A percentile compares a stretch with the other conserved stretches of the same genome.
Conservation (phyloP, 2,329 filamentous ascomycete genomes). For the Periconia digitata region DNA sequence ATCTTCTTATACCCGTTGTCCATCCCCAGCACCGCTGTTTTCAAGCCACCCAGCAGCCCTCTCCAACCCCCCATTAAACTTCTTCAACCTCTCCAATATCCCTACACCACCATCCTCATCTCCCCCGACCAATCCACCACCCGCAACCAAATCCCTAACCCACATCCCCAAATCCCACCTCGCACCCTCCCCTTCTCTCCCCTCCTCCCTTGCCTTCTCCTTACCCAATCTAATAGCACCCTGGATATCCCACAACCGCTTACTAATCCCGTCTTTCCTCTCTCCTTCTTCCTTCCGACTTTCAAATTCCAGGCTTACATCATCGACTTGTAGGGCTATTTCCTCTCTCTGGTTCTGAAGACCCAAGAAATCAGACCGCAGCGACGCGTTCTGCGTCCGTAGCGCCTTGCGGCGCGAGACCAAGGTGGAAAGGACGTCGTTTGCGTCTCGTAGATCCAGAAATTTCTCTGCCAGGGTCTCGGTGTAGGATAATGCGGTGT, state of each 20-base stretch:
- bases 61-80: slow-evolving; percentile 39
- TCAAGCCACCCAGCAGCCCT: slow-evolving; percentile 40
- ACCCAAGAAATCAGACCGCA: slow-evolving; percentile 51
- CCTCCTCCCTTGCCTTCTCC: slow-evolving; percentile 30
- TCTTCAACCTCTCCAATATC: slow-evolving; percentile 29
- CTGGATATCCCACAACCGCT: slow-evolving; percentile 39
- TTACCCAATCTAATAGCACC: slow-evolving; percentile 38
- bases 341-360: slow-evolving; percentile 53
- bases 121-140: slow-evolving; percentile 34
- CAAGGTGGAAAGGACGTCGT: slow-evolving; percentile 51
- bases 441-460: slow-evolving; percentile 54
- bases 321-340: slow-evolving; percentile 54
- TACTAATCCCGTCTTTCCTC: slow-evolving; percentile 28
- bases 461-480: slow-evolving; percentile 52
- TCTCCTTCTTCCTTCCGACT: slow-evolving; percentile 30
- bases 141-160: slow-evolving; percentile 27
- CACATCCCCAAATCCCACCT: slow-evolving; percentile 35
- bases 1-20: neutral
- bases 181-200: slow-evolving; percentile 36
- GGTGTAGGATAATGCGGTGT: slow-evolving; percentile 52
- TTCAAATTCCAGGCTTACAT: slow-evolving; percentile 42
- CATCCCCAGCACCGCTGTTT: slow-evolving; percentile 20
- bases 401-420: slow-evolving; percentile 49
- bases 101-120: slow-evolving; percentile 35
- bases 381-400: slow-evolving; percentile 48